Evolutionary conservation across 257 asterid species (phyloP), one percentile per base, ranked within the genome.

Genomic region (Apocynum venetum): DNA sequence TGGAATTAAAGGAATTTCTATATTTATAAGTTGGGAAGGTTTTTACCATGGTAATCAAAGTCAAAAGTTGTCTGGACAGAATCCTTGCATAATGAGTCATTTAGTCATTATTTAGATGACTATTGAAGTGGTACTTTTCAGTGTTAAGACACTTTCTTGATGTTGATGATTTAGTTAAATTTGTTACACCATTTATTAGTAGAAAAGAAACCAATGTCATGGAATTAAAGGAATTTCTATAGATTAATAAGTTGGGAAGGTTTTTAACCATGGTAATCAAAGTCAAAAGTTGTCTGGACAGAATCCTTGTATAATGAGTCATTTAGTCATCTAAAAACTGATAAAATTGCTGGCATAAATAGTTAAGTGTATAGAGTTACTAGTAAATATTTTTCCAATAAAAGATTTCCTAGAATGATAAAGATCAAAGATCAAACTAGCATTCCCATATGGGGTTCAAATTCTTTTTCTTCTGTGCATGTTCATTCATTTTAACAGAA

Each of bases 101-200:
- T 75, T 75, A 3, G 8, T 75, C 35, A 59, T 17, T n/a, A n/a
- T n/a, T n/a, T n/a, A n/a, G n/a, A n/a, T n/a, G n/a, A n/a, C n/a
- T n/a, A n/a, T n/a, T n/a, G 99, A 93, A 83, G 85, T 11, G 89
- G 99, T 96, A 90, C 76, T 76, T 72, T 79, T 71, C 15, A 71
- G 17, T 67, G 60, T 20, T 52, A 43, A 25, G 43, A 52, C 49
- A 19, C 3, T 56, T 14, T n/a, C 31, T 51, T 68, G 53, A 49
- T 36, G 31, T 51, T 68, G 73, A 68, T 41, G 52, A 8, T 43
- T 43, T 41, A 8, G 53, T 68, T 43, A 17, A 68, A 68, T 25
- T 31, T 76, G 17, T n/a, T 15, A 56, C 5, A 3, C 56, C 35
- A 13, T 76, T n/a, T 20, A 67, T 46, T 68, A 53, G 51, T 12